Evolutionary conservation across 2,329 filamentous ascomycete species (phyloP), one percentile per base, ranked within the genome.

Genomic region (Lasiodiplodia theobromae): DNA sequence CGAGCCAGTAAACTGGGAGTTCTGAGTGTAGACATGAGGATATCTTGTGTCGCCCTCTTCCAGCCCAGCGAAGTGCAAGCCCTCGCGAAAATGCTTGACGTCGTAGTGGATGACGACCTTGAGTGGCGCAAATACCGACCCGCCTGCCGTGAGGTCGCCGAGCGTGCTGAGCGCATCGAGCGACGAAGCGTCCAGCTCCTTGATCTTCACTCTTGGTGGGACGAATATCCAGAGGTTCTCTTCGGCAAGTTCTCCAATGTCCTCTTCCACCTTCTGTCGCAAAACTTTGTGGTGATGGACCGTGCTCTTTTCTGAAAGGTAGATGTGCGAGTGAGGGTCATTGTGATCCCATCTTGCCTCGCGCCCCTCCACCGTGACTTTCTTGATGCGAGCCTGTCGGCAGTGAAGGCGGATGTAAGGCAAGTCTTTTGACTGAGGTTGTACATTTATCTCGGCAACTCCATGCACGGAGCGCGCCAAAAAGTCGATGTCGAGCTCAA

Each of bases 401-500:
- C 87, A 89, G 76, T 90, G 88, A 70, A 91, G 80, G 54, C 82
- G 82, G 60, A 91, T 83, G 25, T 81, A 78, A 70, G 81, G 83
- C 66, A 91, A 79, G 38, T 88, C 84, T 70, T 83, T 83, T 69
- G 83, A 81, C 69, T 86, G 83, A 23, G 89, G 89, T 72, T 91
- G 90, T 66, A 98, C 88, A 37, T 90, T 91, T 73, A 99, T 91
- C 73, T 94, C 91, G 10, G 92, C 93, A 71, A 88, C 91, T 63
- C 96, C 96, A 70, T 87, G 89, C 75, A 98, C 82, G 75, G 86
- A 87, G 79, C 90, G 91, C 66, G 87, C 88, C 71, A 87, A 86
- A 78, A 99, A 96, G 81, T 97, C 92, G 77, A 99, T 85, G 74
- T 98, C 94, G 70, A 99, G 85, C 74, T 94, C 91, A 62, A 99